Evolutionary conservation across 192 early-diverging fungal species (phyloP), one percentile per base, ranked within the genome.

Genomic region (Coemansia sp.): DNA sequence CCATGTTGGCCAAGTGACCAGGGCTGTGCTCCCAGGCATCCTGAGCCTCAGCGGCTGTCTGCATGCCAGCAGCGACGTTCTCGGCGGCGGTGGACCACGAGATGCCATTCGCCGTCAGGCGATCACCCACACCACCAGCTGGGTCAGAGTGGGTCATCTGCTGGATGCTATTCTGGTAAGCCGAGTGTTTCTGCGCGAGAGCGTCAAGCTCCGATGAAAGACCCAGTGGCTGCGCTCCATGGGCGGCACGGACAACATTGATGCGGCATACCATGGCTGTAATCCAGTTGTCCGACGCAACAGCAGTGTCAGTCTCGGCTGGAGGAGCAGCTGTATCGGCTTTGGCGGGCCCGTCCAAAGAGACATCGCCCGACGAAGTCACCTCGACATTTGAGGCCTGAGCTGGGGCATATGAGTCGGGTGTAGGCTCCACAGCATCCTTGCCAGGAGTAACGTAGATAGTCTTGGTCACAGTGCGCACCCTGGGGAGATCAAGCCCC

Each of bases 1-100:
- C 33, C 63, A 87, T 85, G 71, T 87, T 87, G 33, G 72, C 85
- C 13, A 75, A 68, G 51, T 87, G 86, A 8, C 79, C 73, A 11
- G 82, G 50, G 69, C 84, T 85, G 50, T 79, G 64, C 72, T 87
- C 77, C 67, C 67, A 73, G 24, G 59, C 68, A 39, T 79, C 13
- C 77, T 84, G 77, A 13, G 78, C 85, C 40, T 69, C 59, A 14
- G 66, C 69, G 21, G 70, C 50, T 2, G 73, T 64, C 45, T 63
- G 39, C 67, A 72, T 71, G 37, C 81, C 81, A 63, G 63, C 68
- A 19, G 85, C 85, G 29, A 87, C 71, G 67, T 87, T 87, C 70
- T 87, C 85, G 14, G 77, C 84, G 6, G 73, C 75, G 34, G 42
- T 71, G 6, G 51, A 62, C 72, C 70, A 82, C 39, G 60, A 14